Base-by-base conservation (phyloP, 192 early-diverging fungal genomes). In the Globomyces pollinis-pini region DNA sequence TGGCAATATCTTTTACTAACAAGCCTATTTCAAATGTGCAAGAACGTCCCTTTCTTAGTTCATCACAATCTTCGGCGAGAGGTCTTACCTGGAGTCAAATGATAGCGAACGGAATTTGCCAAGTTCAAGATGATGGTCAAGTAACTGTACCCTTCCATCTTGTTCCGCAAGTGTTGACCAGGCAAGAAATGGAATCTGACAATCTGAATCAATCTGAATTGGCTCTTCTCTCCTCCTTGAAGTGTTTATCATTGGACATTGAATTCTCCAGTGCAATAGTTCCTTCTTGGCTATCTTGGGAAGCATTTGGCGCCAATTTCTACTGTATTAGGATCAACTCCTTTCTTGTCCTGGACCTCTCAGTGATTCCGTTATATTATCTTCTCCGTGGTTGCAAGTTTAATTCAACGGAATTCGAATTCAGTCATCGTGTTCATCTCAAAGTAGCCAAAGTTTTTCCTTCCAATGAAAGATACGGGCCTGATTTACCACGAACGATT, bases 261-360 rank as follows among this genome's bases (percentile, higher is more conserved):
- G 50, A 59, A 30, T 12, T 59, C 24, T n/a, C 55, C 34, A 16
- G 20, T 26, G 34, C 20, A 1, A 1, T 28, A 34, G 54, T 57
- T 18, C 59, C 50, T 60, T 11, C 50, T 4, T 57, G 59, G 59
- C 20, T 60, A 1, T 60, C 59, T n/a, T 57, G 55, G 50, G 55
- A 60, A 43, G 49, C 59, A 18, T 60, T 60, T 57, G 59, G 50
- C 3, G 59, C 59, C 8, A 45, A 60, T 60, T 60, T 60, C 59
- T 60, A 60, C 18, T 60, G 59, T 29, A 20, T 60, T 18, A 0
- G 59, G 24, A 60, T 60, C 59, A 60, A 60, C 43, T 60, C 59
- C 1, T 60, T 60, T 60, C 59, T 60, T 54, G 43, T 57, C 1
- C 49, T 60, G 59, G 59, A 53, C 12, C 1, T 6, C 4, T 16